Evolutionary conservation across 805 yeast genomes (phyloP).

Genomic region (Vanderwaltozyma yarrowii): DNA sequence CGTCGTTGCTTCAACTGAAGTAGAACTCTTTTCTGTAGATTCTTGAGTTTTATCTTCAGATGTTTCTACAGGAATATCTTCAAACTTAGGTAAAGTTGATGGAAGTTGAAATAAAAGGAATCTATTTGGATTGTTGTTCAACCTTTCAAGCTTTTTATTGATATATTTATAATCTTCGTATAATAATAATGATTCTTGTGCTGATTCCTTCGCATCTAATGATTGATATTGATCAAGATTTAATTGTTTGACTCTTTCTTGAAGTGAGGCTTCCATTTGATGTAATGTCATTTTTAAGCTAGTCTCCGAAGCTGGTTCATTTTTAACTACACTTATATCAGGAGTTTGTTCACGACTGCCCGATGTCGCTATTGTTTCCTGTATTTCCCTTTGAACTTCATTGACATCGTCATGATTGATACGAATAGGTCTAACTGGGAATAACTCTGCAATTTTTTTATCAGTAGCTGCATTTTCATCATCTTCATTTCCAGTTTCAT

Average conservation of each 20-base stretch:
- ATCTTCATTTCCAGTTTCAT: slow-evolving; percentile 3
- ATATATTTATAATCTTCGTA: slow-evolving; percentile 34
- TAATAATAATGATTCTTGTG: slow-evolving; percentile 29
- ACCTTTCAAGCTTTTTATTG: slow-evolving; percentile 16
- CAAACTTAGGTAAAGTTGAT: slow-evolving; percentile 28
- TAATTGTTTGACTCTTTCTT: slow-evolving; percentile 3
- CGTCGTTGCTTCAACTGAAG: slow-evolving; percentile 6
- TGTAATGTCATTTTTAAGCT: background rate
- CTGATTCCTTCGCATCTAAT: slow-evolving; percentile 26
- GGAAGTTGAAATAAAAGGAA: slow-evolving; percentile 34
- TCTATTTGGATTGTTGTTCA: slow-evolving; percentile 27
- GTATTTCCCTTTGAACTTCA: slow-evolving; percentile 24
- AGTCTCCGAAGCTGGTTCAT: slow-evolving; percentile 13
- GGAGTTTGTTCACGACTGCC: too few relatives aligned
- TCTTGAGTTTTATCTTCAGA: slow-evolving; percentile 3
- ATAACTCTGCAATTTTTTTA: slow-evolving; percentile 30
- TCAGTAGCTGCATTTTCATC: slow-evolving; percentile 21
- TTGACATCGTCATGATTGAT: slow-evolving; percentile 34
- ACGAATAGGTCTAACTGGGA: slow-evolving; percentile 65
- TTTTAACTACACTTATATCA: too few relatives aligned
- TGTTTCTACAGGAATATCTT: slow-evolving; percentile 7
- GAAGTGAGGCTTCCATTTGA: slow-evolving; percentile 16
- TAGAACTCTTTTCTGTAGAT: too few relatives aligned
- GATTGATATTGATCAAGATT: slow-evolving; percentile 17
- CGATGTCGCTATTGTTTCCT: slow-evolving; percentile 24